Evolutionary conservation across 192 early-diverging fungal genomes (phyloP).

Genomic region (Backusella sp.): DNA sequence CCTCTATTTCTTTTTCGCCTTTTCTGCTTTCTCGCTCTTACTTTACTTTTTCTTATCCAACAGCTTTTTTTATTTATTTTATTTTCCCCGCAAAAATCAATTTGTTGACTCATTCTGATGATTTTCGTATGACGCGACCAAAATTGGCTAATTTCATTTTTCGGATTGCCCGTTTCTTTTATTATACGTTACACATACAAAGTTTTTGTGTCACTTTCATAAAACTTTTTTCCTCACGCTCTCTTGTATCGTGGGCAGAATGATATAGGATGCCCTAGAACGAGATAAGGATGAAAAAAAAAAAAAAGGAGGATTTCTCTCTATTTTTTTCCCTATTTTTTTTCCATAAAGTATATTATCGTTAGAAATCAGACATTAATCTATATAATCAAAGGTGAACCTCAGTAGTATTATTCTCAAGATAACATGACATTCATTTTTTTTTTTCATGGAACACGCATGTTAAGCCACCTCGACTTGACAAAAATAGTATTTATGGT

Average conservation of each 20-base stretch:
- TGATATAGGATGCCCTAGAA: too few relatives aligned
- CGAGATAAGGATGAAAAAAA: neutral
- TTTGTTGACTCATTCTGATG: neutral
- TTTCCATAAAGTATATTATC: too few relatives aligned
- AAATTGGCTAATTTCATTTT: neutral
- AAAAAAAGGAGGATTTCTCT: neutral
- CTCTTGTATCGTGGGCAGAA: neutral
- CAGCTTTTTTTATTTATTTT: neutral
- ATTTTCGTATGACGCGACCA: neutral
- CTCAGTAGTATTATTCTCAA: neutral
- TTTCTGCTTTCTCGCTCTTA: neutral
- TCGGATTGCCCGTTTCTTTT: neutral
- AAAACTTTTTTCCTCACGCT: neutral
- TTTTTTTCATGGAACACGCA: neutral
- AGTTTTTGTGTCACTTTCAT: neutral
- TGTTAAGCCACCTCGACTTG: neutral
- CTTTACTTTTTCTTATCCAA: neutral
- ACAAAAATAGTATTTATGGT: neutral
- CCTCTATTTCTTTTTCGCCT: neutral
- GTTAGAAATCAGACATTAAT: too few relatives aligned
- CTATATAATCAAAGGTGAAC: neutral
- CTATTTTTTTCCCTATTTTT: too few relatives aligned
- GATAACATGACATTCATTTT: neutral
- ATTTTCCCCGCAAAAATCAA: neutral
- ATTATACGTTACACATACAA: neutral